Base-by-base conservation (phyloP, 805 yeast species). In the Kluyveromyces starmeri region DNA sequence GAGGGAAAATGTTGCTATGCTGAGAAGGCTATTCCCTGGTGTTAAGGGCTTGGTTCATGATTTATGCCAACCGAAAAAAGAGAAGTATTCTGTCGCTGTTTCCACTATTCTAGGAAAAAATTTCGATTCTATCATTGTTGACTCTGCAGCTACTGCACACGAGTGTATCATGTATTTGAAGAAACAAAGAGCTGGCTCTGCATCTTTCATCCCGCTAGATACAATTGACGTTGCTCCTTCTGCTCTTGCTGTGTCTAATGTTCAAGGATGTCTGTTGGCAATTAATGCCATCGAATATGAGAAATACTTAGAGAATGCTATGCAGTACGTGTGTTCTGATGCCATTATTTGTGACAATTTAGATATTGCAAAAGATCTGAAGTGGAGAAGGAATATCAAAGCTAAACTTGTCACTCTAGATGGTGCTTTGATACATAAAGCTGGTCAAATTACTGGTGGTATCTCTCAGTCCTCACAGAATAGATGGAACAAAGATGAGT, bases 401-500 rank as follows among this genome's bases (percentile, higher is more conserved):
- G 75, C 73, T 26, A 85, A 83, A 53, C 61, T 82, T 32, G 94
- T 88, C 2, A 73, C 95, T 1, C 48, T 84, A 10, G 85, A 84
- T 32, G 98, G 98, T 2, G 73, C 89, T 0, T 65, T 86, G 20
- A 82, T 92, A 30, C 85, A 84, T 51, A 76, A 75, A 48, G 78
- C 89, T 4, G 95, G 95, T 5, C 65, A 86, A 23, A 84, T 92
- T 94, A 81, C 96, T 7, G 96, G 96, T 54, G 96, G 96, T 44
- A 61, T 67, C 19, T 66, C 74, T 5, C 65, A 65, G n/a, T 64
- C 64, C 25, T 51, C 45, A 14, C 51, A 55, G 19, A 64, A 67
- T 37, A 68, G 72, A 42, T 84, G 94, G 94, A 85, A 78, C 53
- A 84, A 80, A 48, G 69, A 72, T 27, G 83, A 78, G 45, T 70